Evolutionary conservation across 2,329 filamentous ascomycete species (phyloP).

Genomic region (Aphanocladium album): DNA sequence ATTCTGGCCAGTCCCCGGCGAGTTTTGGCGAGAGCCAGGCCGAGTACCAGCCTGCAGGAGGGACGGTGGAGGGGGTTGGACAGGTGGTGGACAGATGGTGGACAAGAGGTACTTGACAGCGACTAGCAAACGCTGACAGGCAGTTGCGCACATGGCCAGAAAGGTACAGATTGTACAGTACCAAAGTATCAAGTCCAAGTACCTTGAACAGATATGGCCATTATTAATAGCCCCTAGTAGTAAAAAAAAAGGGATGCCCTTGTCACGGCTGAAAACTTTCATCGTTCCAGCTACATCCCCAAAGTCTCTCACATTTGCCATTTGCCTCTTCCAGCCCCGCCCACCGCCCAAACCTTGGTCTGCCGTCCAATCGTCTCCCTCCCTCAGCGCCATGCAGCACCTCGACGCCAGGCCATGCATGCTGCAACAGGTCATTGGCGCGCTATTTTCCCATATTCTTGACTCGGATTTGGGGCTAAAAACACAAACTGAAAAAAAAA

Average conservation of each 20-base stretch:
- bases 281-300: too few species aligned
- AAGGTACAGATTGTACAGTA: too few species aligned
- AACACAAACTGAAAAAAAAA: background rate
- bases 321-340: too few species aligned
- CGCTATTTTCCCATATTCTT: background rate
- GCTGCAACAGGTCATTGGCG: background rate
- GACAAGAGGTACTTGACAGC: background rate
- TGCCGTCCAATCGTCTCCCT: background rate
- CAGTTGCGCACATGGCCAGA: background rate
- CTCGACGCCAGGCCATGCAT: background rate
- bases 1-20: background rate
- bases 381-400: slow-evolving; percentile 1
- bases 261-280: too few species aligned
- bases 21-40: slow-evolving; percentile 3
- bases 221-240: background rate
- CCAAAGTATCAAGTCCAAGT: too few species aligned
- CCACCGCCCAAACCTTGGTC: too few species aligned
- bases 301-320: too few species aligned
- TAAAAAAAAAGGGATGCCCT: too few species aligned
- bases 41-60: background rate
- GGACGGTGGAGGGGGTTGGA: too few species aligned
- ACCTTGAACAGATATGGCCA: too few species aligned
- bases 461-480: background rate
- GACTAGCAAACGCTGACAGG: background rate
- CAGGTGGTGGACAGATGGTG: background rate